phyloP scores from a whole-genome alignment of 1,139 yeast genomes.

The Trichomonascaceae sp. region DNA sequence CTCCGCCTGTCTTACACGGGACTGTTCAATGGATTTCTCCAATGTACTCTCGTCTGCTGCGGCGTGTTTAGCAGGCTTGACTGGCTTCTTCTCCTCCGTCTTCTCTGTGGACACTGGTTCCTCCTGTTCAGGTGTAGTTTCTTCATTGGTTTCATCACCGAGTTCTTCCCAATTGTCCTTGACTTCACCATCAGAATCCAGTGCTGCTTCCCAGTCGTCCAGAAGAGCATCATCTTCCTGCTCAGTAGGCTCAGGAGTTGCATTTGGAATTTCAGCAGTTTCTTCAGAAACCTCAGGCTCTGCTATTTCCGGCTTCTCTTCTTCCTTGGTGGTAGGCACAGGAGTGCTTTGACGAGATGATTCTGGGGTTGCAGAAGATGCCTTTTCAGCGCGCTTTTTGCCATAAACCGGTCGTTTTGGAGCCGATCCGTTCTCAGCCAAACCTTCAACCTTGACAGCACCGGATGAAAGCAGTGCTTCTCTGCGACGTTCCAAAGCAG shows the following conservation, averaged over 20 bases:
- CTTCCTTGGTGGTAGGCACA: constrained; percentile 35
- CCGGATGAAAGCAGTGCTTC: constrained; percentile 75
- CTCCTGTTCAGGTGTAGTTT: constrained; percentile 15
- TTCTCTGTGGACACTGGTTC: constrained; percentile 22
- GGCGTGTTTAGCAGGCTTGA: constrained; percentile 19
- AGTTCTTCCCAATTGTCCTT: constrained; percentile 30
- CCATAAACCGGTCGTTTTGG: constrained; percentile 72
- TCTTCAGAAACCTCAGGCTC: constrained; percentile 18
- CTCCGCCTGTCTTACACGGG: constrained; percentile 22
- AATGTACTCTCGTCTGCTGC: constrained; percentile 28
- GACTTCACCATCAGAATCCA: constrained; percentile 37
- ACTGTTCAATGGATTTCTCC: constrained; percentile 26
- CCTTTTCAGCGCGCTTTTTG: constrained; percentile 56
- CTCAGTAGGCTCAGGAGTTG: constrained; percentile 12
- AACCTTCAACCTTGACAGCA: constrained; percentile 63
- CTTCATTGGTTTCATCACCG: constrained; percentile 26
- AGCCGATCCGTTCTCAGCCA: constrained; percentile 42
- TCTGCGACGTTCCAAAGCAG: constrained; percentile 80
- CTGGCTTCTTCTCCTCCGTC: constrained; percentile 16
- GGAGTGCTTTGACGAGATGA: constrained; percentile 38
- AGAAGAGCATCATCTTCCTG: constrained; percentile 31
- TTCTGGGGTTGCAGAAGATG: constrained; percentile 23
- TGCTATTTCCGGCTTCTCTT: constrained; percentile 10
- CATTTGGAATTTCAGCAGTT: background rate
- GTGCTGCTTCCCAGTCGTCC: constrained; percentile 37